phyloP scores from a whole-genome alignment of 768 basidiomycete species.

The Xerocomellus chrysenteron region DNA sequence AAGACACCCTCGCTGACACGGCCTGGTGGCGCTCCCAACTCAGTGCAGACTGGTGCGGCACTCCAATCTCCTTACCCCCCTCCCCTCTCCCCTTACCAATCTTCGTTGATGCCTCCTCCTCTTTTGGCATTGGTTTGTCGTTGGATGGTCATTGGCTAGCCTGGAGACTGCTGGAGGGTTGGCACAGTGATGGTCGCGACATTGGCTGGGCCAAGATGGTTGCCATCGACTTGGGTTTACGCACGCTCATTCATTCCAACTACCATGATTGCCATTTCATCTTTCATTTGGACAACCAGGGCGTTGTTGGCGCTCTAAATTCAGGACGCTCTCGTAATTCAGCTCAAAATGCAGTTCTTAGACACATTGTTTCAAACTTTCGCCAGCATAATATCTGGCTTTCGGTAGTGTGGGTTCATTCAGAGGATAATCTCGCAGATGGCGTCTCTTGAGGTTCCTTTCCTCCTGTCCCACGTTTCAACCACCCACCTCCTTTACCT shows the following conservation, averaged over 20 bases:
- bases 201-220: not conserved
- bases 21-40: not conserved
- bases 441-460: slow-evolving; percentile 36
- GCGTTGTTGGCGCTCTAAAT: slow-evolving; percentile 29
- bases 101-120: not conserved
- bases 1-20: rapidly evolving
- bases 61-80: not conserved
- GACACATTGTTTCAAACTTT: not conserved
- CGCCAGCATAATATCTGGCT: not conserved
- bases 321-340: not conserved
- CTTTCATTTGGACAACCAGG: slow-evolving; percentile 42
- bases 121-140: slow-evolving; percentile 30
- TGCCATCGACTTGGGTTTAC: not conserved
- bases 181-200: not conserved
- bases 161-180: slow-evolving; percentile 30
- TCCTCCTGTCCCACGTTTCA: slow-evolving; percentile 9
- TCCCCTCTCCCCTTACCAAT: not conserved
- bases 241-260: slow-evolving; percentile 7
- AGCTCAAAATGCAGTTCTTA: slow-evolving; percentile 1
- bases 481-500: not conserved
- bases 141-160: slow-evolving; percentile 37
- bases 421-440: slow-evolving; percentile 37
- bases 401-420: slow-evolving; percentile 1
- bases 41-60: not conserved
- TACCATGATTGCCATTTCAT: slow-evolving; percentile 22